A percentile compares a stretch with the other conserved stretches of the same genome.
Evolutionary conservation across 2,329 filamentous ascomycete genomes (phyloP).

Genomic region (Rhynchosporium graminicola): DNA sequence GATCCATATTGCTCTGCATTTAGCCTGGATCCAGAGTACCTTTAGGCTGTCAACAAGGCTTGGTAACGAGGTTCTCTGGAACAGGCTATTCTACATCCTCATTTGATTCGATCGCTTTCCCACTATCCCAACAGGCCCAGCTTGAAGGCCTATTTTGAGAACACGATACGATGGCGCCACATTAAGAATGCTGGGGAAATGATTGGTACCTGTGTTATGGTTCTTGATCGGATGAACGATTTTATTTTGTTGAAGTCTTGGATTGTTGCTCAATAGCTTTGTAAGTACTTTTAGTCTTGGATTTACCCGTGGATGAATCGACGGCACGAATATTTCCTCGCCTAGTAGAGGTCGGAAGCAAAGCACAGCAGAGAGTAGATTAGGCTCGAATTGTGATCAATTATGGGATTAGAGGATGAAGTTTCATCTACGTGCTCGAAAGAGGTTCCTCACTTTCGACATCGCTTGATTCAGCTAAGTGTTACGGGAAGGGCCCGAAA

Average conservation of each 20-base stretch:
- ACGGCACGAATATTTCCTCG: background rate
- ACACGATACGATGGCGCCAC: background rate
- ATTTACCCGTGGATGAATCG: too few species aligned
- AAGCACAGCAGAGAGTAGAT: too few species aligned
- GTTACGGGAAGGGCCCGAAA: too few species aligned
- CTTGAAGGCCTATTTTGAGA: background rate
- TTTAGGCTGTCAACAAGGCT: background rate
- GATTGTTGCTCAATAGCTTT: background rate
- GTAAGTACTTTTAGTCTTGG: background rate
- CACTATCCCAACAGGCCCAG: background rate
- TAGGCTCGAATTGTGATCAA: too few species aligned
- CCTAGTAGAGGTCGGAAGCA: background rate
- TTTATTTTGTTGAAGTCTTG: background rate
- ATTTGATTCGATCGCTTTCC: background rate
- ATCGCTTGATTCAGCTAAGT: too few species aligned
- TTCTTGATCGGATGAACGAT: background rate
- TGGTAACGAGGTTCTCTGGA: background rate
- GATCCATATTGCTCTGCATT: slow-evolving; percentile 18
- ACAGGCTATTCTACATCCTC: background rate
- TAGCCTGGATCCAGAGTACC: slow-evolving; percentile 15
- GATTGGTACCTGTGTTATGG: too few species aligned
- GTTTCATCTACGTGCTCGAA: too few species aligned
- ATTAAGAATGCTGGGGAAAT: background rate
- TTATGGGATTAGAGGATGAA: too few species aligned
- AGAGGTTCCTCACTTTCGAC: too few species aligned